Evolutionary conservation across 2,329 filamentous ascomycete genomes (phyloP).

Genomic region (Chaetomium olivaceum): DNA sequence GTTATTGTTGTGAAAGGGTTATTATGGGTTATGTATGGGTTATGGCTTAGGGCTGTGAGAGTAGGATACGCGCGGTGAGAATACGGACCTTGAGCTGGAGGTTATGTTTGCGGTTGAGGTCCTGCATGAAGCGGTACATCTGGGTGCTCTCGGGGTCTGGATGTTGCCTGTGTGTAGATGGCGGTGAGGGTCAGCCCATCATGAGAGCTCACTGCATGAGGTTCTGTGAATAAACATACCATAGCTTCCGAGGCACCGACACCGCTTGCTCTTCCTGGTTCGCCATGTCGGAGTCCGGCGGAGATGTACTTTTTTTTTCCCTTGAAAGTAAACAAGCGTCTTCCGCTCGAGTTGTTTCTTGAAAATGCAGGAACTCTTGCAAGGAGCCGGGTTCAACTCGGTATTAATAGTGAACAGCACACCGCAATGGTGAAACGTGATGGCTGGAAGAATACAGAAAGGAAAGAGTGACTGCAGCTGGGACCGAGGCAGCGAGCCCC

Average conservation of each 20-base stretch:
- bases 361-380: background rate
- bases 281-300: conserved; percentile 15
- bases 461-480: background rate
- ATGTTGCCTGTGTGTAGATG: conserved; percentile 51
- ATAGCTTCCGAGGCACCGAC: conserved; percentile 60
- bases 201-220: background rate
- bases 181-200: background rate
- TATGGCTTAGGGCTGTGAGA: too few species aligned
- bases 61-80: too few species aligned
- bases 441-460: background rate
- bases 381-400: background rate
- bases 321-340: conserved; percentile 13
- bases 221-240: conserved; percentile 35
- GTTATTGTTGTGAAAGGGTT: background rate
- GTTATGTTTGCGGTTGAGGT: conserved; percentile 58
- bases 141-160: conserved; percentile 60
- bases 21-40: background rate
- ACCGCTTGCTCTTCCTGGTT: conserved; percentile 4
- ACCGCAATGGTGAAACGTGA: background rate
- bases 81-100: conserved; percentile 56
- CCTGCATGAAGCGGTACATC: conserved; percentile 68
- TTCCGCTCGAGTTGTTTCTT: background rate
- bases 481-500: conserved; percentile 13
- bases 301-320: background rate
- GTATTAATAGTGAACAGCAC: background rate